Conservation (phyloP, 331 rosid species). For the Cucumis variabilis region DNA sequence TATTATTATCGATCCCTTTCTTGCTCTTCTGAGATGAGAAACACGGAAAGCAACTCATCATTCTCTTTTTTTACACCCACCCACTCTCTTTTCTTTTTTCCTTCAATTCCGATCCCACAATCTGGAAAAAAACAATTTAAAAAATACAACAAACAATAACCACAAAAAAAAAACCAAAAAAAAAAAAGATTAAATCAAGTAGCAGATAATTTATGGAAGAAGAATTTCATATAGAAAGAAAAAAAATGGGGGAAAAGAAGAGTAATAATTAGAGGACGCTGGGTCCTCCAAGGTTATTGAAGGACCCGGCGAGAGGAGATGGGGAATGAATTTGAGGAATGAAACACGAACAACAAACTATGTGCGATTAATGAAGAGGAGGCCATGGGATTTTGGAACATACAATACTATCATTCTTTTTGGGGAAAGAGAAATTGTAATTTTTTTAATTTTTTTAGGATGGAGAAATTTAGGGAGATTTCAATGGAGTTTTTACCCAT, state of each 20-base stretch:
- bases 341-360: neutral
- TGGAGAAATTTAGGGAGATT: constrained; percentile 67
- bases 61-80: neutral
- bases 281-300: constrained; percentile 79
- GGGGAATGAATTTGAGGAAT: constrained; percentile 34
- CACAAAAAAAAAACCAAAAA: too few relatives aligned
- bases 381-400: constrained; percentile 25
- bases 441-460: neutral
- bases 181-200: neutral
- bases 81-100: neutral
- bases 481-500: constrained; percentile 50
- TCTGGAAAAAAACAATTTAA: neutral
- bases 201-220: neutral
- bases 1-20: constrained; percentile 48
- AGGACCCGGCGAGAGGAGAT: constrained; percentile 70
- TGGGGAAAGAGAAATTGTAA: constrained; percentile 31
- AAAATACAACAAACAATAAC: too few relatives aligned
- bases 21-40: constrained; percentile 58
- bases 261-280: neutral
- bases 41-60: constrained; percentile 90
- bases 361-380: constrained; percentile 26
- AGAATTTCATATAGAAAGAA: neutral
- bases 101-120: neutral
- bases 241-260: neutral
- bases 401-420: neutral